Base-by-base conservation (phyloP, 768 basidiomycete species). In the Lactarius deliciosus region DNA sequence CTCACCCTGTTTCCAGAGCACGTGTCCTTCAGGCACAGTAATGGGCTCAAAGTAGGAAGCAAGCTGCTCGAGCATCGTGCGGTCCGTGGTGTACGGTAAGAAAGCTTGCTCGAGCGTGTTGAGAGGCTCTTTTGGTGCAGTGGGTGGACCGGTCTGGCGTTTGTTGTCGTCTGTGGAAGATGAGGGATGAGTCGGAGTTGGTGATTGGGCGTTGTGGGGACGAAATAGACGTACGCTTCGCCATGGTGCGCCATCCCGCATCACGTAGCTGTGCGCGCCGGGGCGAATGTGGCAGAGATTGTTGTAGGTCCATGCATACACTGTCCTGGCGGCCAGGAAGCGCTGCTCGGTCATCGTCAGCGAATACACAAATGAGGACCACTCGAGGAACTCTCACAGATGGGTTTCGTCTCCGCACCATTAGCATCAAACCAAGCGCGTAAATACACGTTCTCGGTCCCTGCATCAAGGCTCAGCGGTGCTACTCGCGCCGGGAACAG, bases 391-490 rank as follows among this genome's bases (percentile, higher is more conserved):
- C 18, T 83, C 86, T 72, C 64, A 87, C 82, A 69, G 76, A 81
- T 69, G 41, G 79, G 64, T 63, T 72, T 34, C 2, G 76, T 78
- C 73, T 90, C 86, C 25, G 81, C 74, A 72, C 88, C 88, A 73
- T 86, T 85, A 0, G 85, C 83, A 66, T 80, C 79, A 69, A 90
- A 90, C 90, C 90, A 92, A 9, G 90, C 88, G 61, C 84, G 85
- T 68, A 98, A 74, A 77, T 97, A 97, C 0, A 86, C 90, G 76
- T 98, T 98, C 78, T 98, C 95, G 0, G 93, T 96, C 95, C 95
- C 91, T 92, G 57, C 83, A 20, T 30, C 30, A n/a, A 10, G 25
- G 13, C 2, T 47, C 22, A 71, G 41, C 11, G 32, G 41, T 6
- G 18, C 20, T 8, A 15, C 30, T 2, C 9, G 22, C 30, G 20